Evolutionary conservation across 352 stramenopile genomes (phyloP), one percentile per base, ranked within the genome.

Genomic region (Globisporangium apiculatum): DNA sequence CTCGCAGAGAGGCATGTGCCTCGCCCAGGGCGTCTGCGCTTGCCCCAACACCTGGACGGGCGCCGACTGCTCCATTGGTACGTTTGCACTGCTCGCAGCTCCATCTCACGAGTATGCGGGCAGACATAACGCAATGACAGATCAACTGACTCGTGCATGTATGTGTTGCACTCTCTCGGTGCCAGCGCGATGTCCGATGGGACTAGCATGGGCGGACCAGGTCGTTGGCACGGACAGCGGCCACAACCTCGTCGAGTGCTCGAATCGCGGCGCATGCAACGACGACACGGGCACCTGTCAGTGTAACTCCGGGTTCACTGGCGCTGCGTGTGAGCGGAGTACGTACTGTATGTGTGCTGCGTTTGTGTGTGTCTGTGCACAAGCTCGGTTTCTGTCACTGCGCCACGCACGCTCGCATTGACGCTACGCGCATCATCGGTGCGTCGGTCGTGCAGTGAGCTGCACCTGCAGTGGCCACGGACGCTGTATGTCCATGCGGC

Each of bases 181-280:
- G 7, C 41, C 46, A 77, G 76, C 75, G 31, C 80, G 51, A 7
- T 96, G 88, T 49, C 85, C 86, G 6, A 64, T 77, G 31, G 79
- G 79, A 36, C 17, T 48, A 24, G 84, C 86, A 3, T 96, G 88
- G 88, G 68, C 74, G 15, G 86, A 96, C 57, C 53, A 72, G n/a
- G 71, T 85, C 11, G 71, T 68, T 35, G 75, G 53, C 38, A 69
- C 58, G 0, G 83, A 96, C 46, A 49, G 63, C 14, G 92, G 87
- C 17, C 94, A 98, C 75, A 83, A 89, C 57, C 49, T 76, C 17
- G 88, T 77, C 14, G 76, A 93, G 67, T 98, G 94, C 61, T 96
- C 87, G 1, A 98, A 97, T 58, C 71, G 79, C 6, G 84, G 86
- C 46, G 46, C 47, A 5, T 96, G 85, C 57, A 70, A 91, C 59